Evolutionary conservation across 1,284 basidiomycete genomes (phyloP).

Genomic region (Leccinum idahoense): DNA sequence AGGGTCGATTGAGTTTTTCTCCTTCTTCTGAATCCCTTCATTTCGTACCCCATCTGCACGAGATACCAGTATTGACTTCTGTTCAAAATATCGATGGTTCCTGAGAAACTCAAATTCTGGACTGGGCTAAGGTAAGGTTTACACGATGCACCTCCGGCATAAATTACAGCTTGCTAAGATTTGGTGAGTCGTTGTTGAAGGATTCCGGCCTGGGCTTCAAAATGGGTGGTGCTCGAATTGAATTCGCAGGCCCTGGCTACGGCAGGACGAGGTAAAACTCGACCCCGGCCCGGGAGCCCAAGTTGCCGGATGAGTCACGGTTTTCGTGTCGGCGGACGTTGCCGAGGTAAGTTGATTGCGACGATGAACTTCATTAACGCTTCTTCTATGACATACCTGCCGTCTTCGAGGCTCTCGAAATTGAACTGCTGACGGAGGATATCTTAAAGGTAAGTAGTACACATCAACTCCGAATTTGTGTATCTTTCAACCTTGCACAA

Average conservation of each 20-base stretch:
- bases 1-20: not conserved
- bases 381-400: slow-evolving; percentile 44
- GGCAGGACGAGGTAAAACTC: too few relatives aligned
- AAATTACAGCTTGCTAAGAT: too few relatives aligned
- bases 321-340: slow-evolving; percentile 62
- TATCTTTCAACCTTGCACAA: not conserved
- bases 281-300: too few relatives aligned
- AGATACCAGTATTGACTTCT: not conserved
- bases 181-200: not conserved
- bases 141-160: not conserved
- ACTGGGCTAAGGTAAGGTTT: not conserved
- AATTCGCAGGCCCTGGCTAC: too few relatives aligned
- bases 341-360: slow-evolving; percentile 40
- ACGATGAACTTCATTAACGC: slow-evolving; percentile 4
- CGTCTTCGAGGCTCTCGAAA: slow-evolving; percentile 76
- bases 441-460: slow-evolving; percentile 61
- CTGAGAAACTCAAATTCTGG: not conserved
- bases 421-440: slow-evolving; percentile 80
- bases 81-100: not conserved
- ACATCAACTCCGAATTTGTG: not conserved
- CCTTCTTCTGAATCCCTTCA: not conserved
- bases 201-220: not conserved
- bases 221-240: not conserved
- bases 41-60: not conserved
- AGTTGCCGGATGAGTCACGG: too few relatives aligned